Base-by-base conservation (phyloP, 202 grass and related monocot genomes). In the Saccharum hybrid region DNA sequence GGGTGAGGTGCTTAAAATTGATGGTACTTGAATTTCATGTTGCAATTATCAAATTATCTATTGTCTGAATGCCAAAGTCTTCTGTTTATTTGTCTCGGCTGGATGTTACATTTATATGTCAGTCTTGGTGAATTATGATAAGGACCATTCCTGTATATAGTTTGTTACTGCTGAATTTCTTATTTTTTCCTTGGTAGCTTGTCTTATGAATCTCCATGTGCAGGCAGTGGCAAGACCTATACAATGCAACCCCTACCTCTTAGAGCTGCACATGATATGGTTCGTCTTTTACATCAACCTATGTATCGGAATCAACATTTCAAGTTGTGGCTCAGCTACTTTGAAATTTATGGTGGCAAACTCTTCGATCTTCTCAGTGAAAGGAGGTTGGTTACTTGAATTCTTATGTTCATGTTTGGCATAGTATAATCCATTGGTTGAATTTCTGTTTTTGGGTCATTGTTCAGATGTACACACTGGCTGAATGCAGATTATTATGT, bases 261-360 rank as follows among this genome's bases (percentile, higher is more conserved):
- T 54, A 89, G 93, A 90, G 90, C 93, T 74, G 88, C 68, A 71
- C 82, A 96, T 21, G 90, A 96, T 71, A 92, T 96, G 77, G 86
- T 89, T 75, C 6, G 65, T 33, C 83, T 85, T 79, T 86, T 96
- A 64, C 79, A 80, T 79, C 90, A 89, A 61, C 90, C 93, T 56
- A 40, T 61, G 45, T 96, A 96, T 59, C 76, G 60, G 37, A 87
- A 77, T 83, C 93, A 92, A 87, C 86, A 90, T 81, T 92, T 90
- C 65, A 96, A 92, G 76, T 84, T 96, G 60, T 96, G 93, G 93
- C 86, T 96, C 63, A 96, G 93, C 89, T 96, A 92, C 75, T 96
- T 96, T 66, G 93, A 96, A 45, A 96, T 96, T 66, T 94, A 94
- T 85, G 92, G 92, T 63, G 92, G 92, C 18, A 94, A 94, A 78